Base-by-base conservation (phyloP, 2,329 filamentous ascomycete genomes). In the Phyllosticta ampelicida region DNA sequence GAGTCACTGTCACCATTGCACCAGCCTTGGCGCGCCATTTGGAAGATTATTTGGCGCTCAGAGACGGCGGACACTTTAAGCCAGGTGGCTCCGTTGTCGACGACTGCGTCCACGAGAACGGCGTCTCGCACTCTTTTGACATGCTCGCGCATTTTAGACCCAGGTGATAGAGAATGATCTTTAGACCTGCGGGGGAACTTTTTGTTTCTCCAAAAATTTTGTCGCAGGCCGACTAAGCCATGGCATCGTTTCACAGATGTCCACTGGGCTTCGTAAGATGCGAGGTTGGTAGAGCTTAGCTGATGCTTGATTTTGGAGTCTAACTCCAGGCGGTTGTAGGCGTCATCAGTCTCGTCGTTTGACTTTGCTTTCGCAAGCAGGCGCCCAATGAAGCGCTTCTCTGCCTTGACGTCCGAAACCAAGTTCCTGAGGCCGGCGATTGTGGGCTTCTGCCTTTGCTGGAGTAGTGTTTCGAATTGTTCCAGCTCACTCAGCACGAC, bases 11-110 rank as follows among this genome's bases (percentile, higher is more conserved):
- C 70, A 51, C 79, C 78, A 18, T 72, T 74, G 62, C 82, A 80
- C 79, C 83, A 86, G 10, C 85, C 84, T 60, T 84, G 78, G 67
- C 86, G 86, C 3, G 86, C 85, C 62, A 87, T 77, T 63, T 88
- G 85, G 55, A 85, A 85, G 18, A 87, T 70, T 28, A 89, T 71
- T 55, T 84, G 76, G 60, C 78, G 82, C 62, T 86, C 80, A 0
- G 82, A 85, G 21, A 86, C 73, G 4, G 83, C 85, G 5, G 82
- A 86, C 1, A 88, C 80, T 67, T 87, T 87, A 56, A 85, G 78
- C 86, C 85, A 89, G 64, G 83, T 78, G 59, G 77, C 71, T 10
- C 85, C 85, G 66, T 82, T 78, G 58, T 82, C 75, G 1, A 82
- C 78, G 23, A 88, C 80, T 51, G 86, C 80, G 70, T 89, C 85